These are phyloP conservation scores for Suillus subaureus DNA, from an alignment of 768 basidiomycete genomes.

Conservation along the genomic window DNA sequence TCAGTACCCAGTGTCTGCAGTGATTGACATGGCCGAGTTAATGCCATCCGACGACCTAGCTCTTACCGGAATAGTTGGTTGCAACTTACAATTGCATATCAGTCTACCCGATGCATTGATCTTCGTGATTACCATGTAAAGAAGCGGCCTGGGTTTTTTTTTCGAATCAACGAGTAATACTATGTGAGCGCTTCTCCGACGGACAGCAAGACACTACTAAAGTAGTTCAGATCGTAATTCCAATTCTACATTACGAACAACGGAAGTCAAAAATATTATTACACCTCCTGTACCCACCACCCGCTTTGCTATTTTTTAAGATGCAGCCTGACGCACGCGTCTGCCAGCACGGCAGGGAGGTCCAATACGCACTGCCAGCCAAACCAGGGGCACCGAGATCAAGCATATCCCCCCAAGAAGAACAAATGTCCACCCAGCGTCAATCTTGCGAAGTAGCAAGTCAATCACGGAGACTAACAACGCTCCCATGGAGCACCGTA, in stretches of 20 bases:
- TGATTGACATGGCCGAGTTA: too few species aligned
- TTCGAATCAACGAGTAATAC: neutral
- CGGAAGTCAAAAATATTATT: neutral
- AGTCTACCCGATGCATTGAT: neutral
- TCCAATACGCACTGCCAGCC: constrained; percentile 51
- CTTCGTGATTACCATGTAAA: neutral
- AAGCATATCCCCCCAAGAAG: constrained; percentile 51
- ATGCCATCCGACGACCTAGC: too few species aligned
- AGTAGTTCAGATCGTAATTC: neutral
- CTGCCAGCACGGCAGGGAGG: constrained; percentile 50
- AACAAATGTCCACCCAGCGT: constrained; percentile 67
- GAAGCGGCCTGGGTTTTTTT: neutral
- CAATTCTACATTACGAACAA: neutral
- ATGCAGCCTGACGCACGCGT: neutral
- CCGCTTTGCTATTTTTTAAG: neutral
- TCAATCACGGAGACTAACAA: constrained; percentile 60
- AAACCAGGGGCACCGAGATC: constrained; percentile 44
- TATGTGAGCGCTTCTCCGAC: neutral
- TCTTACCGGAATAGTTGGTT: too few species aligned
- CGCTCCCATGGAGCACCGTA: constrained; percentile 62
- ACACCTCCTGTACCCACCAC: neutral
- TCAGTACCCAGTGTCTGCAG: too few species aligned
- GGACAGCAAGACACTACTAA: neutral
- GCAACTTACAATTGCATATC: too few species aligned
- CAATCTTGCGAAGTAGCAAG: constrained; percentile 54